A percentile compares a stretch with the other conserved stretches of the same genome.
Conservation (phyloP, 805 yeast species). For the Isabelozyma rhagii region DNA sequence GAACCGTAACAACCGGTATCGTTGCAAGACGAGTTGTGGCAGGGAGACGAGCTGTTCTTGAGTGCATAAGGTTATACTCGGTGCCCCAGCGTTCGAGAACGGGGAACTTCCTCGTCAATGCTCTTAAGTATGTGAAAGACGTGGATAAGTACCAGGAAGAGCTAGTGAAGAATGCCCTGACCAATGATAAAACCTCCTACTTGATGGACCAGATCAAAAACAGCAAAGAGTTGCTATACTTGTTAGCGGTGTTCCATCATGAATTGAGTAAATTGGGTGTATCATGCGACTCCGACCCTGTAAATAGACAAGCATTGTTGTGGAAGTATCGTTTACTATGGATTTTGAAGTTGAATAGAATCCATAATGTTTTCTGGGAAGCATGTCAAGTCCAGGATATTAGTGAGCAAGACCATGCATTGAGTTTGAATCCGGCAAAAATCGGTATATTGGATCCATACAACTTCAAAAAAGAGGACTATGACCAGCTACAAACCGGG, state of each 20-base stretch:
- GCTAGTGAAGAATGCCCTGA: constrained; percentile 15
- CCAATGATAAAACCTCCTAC: constrained; percentile 16
- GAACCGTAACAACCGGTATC: too few relatives aligned
- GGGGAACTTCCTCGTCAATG: constrained; percentile 11
- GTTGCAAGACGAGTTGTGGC: too few relatives aligned
- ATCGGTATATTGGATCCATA: constrained; percentile 40
- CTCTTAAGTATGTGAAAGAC: constrained; percentile 24
- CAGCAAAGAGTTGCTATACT: constrained; percentile 26
- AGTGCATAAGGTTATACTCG: too few relatives aligned
- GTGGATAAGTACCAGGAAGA: constrained; percentile 23
- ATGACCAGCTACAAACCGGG: constrained; percentile 26
- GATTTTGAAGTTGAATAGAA: constrained; percentile 15
- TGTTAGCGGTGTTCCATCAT: constrained; percentile 27
- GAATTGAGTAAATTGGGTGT: constrained; percentile 30
- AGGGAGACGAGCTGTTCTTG: too few relatives aligned
- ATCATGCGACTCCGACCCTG: constrained; percentile 9
- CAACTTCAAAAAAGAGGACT: constrained; percentile 25
- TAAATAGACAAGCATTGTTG: constrained; percentile 4
- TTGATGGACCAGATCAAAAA: constrained; percentile 19
- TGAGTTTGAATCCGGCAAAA: constrained; percentile 18
- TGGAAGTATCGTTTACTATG: constrained; percentile 18
- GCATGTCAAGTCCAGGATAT: constrained; percentile 26
- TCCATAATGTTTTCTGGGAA: constrained; percentile 39
- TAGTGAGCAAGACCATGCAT: constrained; percentile 26
- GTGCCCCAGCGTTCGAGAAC: constrained; percentile 1